Evolutionary conservation across 768 basidiomycete species (phyloP), one percentile per base, ranked within the genome.

Genomic region (Auriscalpium orientale): DNA sequence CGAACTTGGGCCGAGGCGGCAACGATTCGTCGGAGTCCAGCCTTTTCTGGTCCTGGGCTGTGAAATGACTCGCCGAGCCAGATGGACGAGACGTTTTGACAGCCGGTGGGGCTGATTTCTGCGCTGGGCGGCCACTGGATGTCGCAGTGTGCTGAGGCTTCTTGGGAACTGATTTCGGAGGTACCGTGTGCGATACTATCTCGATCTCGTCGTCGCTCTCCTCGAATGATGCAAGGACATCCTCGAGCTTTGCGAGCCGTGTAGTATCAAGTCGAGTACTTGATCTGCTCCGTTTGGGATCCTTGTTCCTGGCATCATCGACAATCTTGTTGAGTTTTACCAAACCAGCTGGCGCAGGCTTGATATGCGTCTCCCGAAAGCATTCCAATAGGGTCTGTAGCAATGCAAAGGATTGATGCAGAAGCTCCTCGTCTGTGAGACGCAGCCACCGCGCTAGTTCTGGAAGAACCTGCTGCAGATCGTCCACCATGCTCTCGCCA

Each of bases 361-460:
- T 74, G 3, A 84, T 72, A 7, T 73, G 69, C 2, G 81, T 80
- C 46, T 83, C 80, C 51, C 79, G 79, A 71, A 97, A 92, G 57
- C 88, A 83, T 18, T 81, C 79, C 50, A 98, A 74, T 28, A 98
- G 77, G 12, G 83, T 80, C 64, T 89, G 84, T 21, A 98, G 74
- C 20, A 98, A 77, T 50, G 89, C 76, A 60, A 91, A 93, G 0
- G 93, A 87, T 64, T 95, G 91, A 68, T 94, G 86, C 2, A 98
- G 75, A 7, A 97, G 78, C 66, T 98, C 95, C 63, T 87, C 80
- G 69, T 98, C 92, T 12, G 94, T 98, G 37, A 98, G 76, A 22
- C 95, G 85, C 48, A 98, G 73, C 97, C 97, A 99, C 51, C 82
- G 79, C 16, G 85, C 76, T 49, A 95, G 76, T 64, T 92, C 88